Conservation (phyloP, 306 rosid genomes). For the Citrullus colocynthis region DNA sequence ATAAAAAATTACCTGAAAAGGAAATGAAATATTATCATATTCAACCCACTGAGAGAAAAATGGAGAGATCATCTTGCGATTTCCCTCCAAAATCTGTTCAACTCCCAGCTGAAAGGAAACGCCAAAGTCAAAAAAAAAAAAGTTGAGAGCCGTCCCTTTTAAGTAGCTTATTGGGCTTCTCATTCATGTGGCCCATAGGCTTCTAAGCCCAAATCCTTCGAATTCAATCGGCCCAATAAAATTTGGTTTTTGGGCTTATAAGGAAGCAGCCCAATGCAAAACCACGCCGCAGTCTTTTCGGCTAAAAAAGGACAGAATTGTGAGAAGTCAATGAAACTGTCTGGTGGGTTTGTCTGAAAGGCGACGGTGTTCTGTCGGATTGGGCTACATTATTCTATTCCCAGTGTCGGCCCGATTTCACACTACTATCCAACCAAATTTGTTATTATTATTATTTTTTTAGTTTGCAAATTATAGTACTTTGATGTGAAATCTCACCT, state of each 20-base stretch:
- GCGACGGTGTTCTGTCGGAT: neutral
- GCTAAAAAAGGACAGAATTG: no score
- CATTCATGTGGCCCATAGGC: neutral
- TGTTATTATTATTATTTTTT: neutral
- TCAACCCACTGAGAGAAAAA: neutral
- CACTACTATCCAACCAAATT: neutral
- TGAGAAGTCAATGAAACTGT: neutral
- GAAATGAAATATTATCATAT: neutral
- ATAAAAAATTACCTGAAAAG: neutral
- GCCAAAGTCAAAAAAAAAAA: neutral
- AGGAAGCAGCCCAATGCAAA: neutral
- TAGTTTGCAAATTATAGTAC: neutral
- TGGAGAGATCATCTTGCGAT: neutral
- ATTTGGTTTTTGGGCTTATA: neutral
- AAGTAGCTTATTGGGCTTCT: neutral
- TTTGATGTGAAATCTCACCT: neutral
- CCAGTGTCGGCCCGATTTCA: neutral
- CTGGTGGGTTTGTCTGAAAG: neutral
- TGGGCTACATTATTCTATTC: neutral
- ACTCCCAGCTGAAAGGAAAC: neutral
- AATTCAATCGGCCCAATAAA: neutral
- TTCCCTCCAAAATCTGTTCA: conserved; percentile 3
- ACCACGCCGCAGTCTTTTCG: neutral
- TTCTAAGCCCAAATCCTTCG: neutral
- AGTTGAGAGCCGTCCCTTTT: no score